These are phyloP conservation scores for Nemania serpens DNA, from an alignment of 2,329 filamentous ascomycete species.

Conservation along the genomic window DNA sequence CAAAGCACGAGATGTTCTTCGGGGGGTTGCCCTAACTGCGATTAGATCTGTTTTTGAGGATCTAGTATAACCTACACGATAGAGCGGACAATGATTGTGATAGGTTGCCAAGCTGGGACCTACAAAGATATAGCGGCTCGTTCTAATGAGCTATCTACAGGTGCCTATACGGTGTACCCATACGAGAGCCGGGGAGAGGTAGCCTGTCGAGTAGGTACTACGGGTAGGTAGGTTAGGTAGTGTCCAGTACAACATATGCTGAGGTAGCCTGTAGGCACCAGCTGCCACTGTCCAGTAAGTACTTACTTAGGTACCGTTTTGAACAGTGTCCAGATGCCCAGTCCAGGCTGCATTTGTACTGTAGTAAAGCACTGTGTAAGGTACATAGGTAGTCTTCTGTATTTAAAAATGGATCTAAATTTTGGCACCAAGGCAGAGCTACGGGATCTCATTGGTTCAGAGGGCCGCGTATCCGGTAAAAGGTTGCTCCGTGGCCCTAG, in stretches of 20 bases:
- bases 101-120: background rate
- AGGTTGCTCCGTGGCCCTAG: conserved; percentile 31
- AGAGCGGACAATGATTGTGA: background rate
- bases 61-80: background rate
- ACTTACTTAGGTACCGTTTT: background rate
- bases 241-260: background rate
- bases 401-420: too few species aligned
- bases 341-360: too few species aligned
- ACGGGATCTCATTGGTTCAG: conserved; percentile 6
- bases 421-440: too few species aligned
- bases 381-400: background rate
- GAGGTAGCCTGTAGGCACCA: background rate
- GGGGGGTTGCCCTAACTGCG: background rate
- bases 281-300: too few species aligned
- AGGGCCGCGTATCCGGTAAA: conserved; percentile 9
- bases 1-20: background rate
- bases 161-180: too few species aligned
- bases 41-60: background rate
- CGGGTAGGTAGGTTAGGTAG: too few species aligned
- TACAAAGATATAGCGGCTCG: too few species aligned
- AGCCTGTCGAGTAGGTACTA: background rate
- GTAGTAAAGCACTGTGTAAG: background rate
- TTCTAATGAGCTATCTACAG: background rate
- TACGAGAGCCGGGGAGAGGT: too few species aligned
- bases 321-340: too few species aligned